phyloP scores from a whole-genome alignment of 176 grass and related monocot genomes.

The Neostapfia colusana region DNA sequence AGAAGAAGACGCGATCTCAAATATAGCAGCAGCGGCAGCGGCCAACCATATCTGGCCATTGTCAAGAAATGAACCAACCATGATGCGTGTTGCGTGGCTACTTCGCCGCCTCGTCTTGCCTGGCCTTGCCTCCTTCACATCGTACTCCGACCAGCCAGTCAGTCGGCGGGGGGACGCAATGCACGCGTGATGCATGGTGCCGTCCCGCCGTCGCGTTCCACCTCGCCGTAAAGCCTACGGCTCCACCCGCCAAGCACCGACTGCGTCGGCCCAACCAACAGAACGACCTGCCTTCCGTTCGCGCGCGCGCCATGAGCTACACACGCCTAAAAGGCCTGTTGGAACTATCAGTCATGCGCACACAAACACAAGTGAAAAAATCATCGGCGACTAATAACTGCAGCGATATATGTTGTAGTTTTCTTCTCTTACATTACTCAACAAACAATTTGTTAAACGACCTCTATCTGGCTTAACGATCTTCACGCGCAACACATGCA shows the following conservation, averaged over 20 bases:
- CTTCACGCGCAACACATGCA: no score
- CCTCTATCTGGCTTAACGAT: no score
- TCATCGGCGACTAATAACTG: no score
- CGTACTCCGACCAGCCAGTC: no score
- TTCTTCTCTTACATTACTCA: no score
- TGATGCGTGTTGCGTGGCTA: conserved; percentile 1
- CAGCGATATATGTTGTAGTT: no score
- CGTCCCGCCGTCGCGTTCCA: conserved; percentile 47
- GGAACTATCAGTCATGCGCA: no score
- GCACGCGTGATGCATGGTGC: conserved; percentile 28
- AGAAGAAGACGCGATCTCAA: neutral
- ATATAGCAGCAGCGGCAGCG: neutral
- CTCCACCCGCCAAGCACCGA: conserved; percentile 38
- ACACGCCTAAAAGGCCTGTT: conserved; percentile 31
- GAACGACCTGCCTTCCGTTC: neutral
- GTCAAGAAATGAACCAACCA: neutral
- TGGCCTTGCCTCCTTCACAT: neutral
- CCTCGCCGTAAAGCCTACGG: conserved; percentile 47
- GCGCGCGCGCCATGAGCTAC: neutral
- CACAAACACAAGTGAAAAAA: no score
- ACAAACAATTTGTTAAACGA: no score
- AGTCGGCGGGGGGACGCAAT: neutral
- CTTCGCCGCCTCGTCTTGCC: no score
- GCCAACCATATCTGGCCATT: neutral
- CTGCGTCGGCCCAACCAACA: conserved; percentile 21